phyloP scores from a whole-genome alignment of 2,329 filamentous ascomycete genomes.

The Scedosporium apiospermum region DNA sequence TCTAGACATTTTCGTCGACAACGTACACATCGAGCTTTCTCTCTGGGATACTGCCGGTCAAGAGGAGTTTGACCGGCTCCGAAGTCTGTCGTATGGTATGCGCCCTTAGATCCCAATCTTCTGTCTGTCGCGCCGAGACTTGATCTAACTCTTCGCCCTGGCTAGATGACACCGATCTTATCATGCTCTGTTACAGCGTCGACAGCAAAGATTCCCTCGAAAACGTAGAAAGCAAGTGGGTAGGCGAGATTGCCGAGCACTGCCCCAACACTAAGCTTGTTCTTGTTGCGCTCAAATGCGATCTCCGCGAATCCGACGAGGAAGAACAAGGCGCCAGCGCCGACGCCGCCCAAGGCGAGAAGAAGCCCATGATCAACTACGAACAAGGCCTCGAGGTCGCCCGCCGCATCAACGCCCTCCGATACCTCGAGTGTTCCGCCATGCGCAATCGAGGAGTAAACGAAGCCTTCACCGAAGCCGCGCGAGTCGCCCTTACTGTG shows the following conservation, averaged over 20 bases:
- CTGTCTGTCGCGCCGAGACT: background rate
- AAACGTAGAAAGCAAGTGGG: conserved; percentile 98
- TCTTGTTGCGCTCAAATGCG: conserved; percentile 92
- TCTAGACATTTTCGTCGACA: conserved; percentile 94
- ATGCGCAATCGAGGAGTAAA: conserved; percentile 98
- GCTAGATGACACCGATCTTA: conserved; percentile 78
- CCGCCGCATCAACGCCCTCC: conserved; percentile 79
- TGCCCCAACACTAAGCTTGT: conserved; percentile 93
- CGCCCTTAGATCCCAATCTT: background rate
- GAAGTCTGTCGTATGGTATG: conserved; percentile 83
- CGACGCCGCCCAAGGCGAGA: conserved; percentile 36
- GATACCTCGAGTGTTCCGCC: conserved; percentile 96
- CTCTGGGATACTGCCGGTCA: conserved; percentile 98
- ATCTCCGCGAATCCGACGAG: conserved; percentile 69
- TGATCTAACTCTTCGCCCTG: conserved; percentile 4
- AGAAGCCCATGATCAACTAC: conserved; percentile 74
- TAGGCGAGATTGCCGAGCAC: conserved; percentile 95
- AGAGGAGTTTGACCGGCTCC: conserved; percentile 95
- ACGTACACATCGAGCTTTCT: conserved; percentile 91
- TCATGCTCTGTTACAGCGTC: conserved; percentile 98
- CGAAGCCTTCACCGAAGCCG: conserved; percentile 96
- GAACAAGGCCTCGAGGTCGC: conserved; percentile 87
- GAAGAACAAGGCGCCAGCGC: conserved; percentile 48
- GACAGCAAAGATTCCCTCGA: conserved; percentile 94
- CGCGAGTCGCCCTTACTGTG: conserved; percentile 76